phyloP scores from a whole-genome alignment of 768 basidiomycete species.

The Grammothele lineata region DNA sequence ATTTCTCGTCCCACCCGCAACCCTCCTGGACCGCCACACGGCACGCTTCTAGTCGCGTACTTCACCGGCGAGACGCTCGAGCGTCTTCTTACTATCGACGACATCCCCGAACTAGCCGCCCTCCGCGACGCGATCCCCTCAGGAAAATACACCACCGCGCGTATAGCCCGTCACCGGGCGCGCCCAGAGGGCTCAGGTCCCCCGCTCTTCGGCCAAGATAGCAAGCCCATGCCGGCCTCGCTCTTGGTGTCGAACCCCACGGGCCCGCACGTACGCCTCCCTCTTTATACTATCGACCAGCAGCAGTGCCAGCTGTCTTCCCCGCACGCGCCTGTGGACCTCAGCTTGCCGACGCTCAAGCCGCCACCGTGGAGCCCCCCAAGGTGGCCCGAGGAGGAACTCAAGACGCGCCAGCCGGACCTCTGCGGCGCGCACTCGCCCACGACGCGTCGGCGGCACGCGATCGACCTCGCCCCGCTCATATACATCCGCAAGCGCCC shows the following conservation, averaged over 20 bases:
- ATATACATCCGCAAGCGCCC: conserved; percentile 57
- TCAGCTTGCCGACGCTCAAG: conserved; percentile 9
- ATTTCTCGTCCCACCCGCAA: too few species aligned
- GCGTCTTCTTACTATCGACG: conserved; percentile 22
- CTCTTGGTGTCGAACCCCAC: neutral
- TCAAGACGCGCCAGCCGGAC: conserved; percentile 12
- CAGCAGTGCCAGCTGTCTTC: neutral
- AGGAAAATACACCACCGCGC: conserved; percentile 31
- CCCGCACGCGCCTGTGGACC: neutral
- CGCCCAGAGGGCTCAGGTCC: conserved; percentile 5
- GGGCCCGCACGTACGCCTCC: neutral
- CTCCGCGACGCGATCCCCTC: conserved; percentile 25
- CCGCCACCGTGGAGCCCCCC: conserved; percentile 15
- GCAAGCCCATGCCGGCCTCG: neutral
- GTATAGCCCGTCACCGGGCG: conserved; percentile 24
- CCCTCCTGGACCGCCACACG: neutral
- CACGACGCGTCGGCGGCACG: conserved; percentile 11
- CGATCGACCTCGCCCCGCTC: conserved; percentile 50
- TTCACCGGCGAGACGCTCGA: conserved; percentile 30
- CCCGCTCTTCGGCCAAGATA: neutral
- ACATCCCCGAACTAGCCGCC: conserved; percentile 27
- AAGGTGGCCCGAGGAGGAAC: conserved; percentile 11
- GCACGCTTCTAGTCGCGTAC: conserved; percentile 30
- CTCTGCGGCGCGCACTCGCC: conserved; percentile 15
- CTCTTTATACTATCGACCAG: conserved; percentile 7